A percentile compares a stretch with the other conserved stretches of the same genome.
Conservation (phyloP, 2,329 filamentous ascomycete species). For the Scleromitrula shiraiana region DNA sequence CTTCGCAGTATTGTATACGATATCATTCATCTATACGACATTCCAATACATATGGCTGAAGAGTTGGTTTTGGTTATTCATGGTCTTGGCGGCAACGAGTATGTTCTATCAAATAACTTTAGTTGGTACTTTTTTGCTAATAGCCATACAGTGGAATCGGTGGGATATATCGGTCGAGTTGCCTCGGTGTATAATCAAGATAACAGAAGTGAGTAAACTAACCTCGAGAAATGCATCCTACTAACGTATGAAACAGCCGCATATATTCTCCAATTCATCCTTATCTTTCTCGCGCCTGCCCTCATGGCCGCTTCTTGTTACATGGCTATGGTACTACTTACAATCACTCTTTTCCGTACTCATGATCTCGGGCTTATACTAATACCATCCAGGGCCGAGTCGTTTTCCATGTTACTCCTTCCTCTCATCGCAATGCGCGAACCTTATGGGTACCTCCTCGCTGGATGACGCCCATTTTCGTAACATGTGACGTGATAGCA, state of each 20-base stretch:
- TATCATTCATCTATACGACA: not conserved
- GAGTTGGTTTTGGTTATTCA: slow-evolving; percentile 13
- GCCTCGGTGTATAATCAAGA: not conserved
- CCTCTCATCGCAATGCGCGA: slow-evolving; percentile 28
- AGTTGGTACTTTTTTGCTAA: not conserved
- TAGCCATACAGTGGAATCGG: slow-evolving; percentile 4
- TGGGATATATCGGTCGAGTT: slow-evolving; percentile 8
- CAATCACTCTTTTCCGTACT: slow-evolving; percentile 28
- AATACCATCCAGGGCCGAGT: slow-evolving; percentile 31
- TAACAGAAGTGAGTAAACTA: not conserved
- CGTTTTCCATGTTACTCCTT: slow-evolving; percentile 33
- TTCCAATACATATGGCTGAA: slow-evolving; percentile 8
- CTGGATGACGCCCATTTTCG: slow-evolving; percentile 39
- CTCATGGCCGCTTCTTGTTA: slow-evolving; percentile 44
- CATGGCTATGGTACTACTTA: slow-evolving; percentile 30
- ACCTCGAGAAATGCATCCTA: not conserved
- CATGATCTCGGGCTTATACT: not conserved
- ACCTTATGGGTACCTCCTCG: slow-evolving; percentile 31
- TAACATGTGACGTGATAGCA: slow-evolving; percentile 37
- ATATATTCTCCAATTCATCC: slow-evolving; percentile 30
- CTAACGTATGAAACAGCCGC: slow-evolving; percentile 5
- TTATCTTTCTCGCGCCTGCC: slow-evolving; percentile 41
- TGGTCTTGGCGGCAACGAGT: slow-evolving; percentile 10
- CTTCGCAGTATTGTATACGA: slow-evolving; percentile 9
- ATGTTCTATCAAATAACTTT: not conserved